Evolutionary conservation across 1,284 basidiomycete genomes (phyloP).

Genomic region (Cutaneotrichosporon sp.): DNA sequence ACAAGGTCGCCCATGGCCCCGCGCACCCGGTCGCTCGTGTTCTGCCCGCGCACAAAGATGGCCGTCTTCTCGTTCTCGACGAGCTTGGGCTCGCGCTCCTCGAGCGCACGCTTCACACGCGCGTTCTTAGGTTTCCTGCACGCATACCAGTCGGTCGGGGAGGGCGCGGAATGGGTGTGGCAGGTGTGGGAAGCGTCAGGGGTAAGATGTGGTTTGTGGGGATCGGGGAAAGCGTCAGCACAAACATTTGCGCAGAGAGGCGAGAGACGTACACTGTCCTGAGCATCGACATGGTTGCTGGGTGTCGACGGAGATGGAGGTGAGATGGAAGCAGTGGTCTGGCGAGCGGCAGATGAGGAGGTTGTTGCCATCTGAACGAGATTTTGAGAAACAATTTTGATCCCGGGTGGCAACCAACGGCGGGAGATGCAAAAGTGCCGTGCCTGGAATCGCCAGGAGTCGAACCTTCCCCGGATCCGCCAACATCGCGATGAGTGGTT

Average conservation of each 20-base stretch:
- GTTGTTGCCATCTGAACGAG: neutral
- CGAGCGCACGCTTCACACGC: slow-evolving; percentile 88
- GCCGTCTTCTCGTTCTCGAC: slow-evolving; percentile 81
- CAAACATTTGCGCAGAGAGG: neutral
- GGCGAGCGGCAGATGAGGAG: neutral
- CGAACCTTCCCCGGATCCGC: neutral
- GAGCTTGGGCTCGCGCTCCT: slow-evolving; percentile 83
- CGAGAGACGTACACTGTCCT: slow-evolving; percentile 45
- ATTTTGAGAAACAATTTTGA: slow-evolving; percentile 12
- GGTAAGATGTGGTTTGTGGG: no score
- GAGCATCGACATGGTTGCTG: slow-evolving; percentile 49
- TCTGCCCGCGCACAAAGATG: slow-evolving; percentile 87
- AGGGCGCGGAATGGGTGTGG: no score
- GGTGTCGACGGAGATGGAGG: neutral
- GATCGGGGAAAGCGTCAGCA: slow-evolving; percentile 1
- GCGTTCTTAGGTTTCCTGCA: slow-evolving; percentile 96
- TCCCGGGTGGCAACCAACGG: slow-evolving; percentile 18
- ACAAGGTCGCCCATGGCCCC: slow-evolving; percentile 86
- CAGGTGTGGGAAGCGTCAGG: neutral
- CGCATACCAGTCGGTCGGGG: neutral
- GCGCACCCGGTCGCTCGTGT: slow-evolving; percentile 77
- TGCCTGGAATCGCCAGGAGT: neutral
- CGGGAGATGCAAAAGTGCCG: neutral
- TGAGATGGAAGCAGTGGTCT: neutral
- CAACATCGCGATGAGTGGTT: no score